These are phyloP conservation scores for Suillus subluteus DNA, from an alignment of 768 basidiomycete genomes.

Conservation along the genomic window DNA sequence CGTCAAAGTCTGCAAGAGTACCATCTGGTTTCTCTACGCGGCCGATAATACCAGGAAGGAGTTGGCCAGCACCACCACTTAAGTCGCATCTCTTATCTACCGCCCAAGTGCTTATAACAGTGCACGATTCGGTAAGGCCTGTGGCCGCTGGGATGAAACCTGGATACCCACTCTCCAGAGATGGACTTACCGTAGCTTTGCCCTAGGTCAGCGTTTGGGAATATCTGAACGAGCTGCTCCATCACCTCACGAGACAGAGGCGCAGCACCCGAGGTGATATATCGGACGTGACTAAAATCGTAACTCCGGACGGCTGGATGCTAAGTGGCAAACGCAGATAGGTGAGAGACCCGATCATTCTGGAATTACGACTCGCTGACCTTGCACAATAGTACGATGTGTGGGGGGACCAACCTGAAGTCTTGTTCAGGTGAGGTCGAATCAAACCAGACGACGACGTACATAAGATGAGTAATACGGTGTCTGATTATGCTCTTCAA, in stretches of 20 bases:
- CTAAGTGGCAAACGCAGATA: constrained; percentile 20
- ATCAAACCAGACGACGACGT: neutral
- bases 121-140: constrained; percentile 71
- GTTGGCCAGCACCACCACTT: constrained; percentile 58
- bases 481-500: constrained; percentile 50
- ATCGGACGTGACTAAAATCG: constrained; percentile 43
- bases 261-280: constrained; percentile 54
- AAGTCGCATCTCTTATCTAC: constrained; percentile 47
- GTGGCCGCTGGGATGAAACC: neutral
- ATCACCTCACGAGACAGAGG: constrained; percentile 59
- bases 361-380: constrained; percentile 24
- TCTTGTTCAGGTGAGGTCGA: neutral
- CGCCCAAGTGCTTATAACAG: constrained; percentile 52
- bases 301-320: constrained; percentile 45
- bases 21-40: constrained; percentile 64
- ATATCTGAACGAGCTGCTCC: constrained; percentile 43
- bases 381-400: constrained; percentile 54
- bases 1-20: constrained; percentile 54
- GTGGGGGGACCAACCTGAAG: constrained; percentile 47
- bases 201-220: constrained; percentile 57
- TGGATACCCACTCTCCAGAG: neutral
- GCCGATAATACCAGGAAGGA: constrained; percentile 60
- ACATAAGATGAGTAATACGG: constrained; percentile 49
- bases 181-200: constrained; percentile 58
- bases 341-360: neutral